Percentiles rank a stretch among this genome's conserved stretches.
phyloP scores from a whole-genome alignment of 2,329 filamentous ascomycete species.

The Cladobotryum mycophilum region DNA sequence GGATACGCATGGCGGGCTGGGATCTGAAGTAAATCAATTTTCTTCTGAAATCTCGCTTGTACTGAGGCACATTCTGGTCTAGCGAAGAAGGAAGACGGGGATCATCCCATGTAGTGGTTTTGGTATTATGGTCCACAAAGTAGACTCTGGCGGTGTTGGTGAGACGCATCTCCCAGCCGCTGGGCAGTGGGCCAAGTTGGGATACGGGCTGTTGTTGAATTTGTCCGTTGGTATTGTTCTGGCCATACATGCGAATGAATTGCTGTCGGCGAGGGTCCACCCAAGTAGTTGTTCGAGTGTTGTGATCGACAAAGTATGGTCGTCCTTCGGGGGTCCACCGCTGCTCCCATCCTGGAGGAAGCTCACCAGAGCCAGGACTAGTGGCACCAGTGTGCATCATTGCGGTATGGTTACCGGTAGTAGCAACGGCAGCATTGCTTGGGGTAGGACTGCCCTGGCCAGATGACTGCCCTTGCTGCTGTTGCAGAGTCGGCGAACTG shows the following conservation, averaged over 20 bases:
- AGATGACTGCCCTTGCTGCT: slow-evolving; percentile 41
- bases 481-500: slow-evolving; percentile 74
- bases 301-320: slow-evolving; percentile 97
- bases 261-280: slow-evolving; percentile 95
- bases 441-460: slow-evolving; percentile 26
- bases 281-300: slow-evolving; percentile 96
- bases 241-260: slow-evolving; percentile 97
- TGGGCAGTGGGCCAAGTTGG: slow-evolving; percentile 88
- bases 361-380: slow-evolving; percentile 87
- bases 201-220: slow-evolving; percentile 98
- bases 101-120: slow-evolving; percentile 99
- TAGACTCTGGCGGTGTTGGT: slow-evolving; percentile 97
- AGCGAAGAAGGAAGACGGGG: slow-evolving; percentile 89
- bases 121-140: slow-evolving; percentile 99
- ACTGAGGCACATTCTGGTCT: slow-evolving; percentile 97
- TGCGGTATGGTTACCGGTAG: slow-evolving; percentile 49
- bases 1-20: slow-evolving; percentile 89
- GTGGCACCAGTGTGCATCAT: slow-evolving; percentile 94
- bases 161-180: slow-evolving; percentile 98
- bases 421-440: slow-evolving; percentile 23
- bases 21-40: slow-evolving; percentile 99
- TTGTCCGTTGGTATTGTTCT: slow-evolving; percentile 75
- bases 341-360: slow-evolving; percentile 95
- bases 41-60: slow-evolving; percentile 96
- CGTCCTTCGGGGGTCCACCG: slow-evolving; percentile 91